These are phyloP conservation scores for Sporothrix brunneoviolacea DNA, from an alignment of 2,329 filamentous ascomycete species.

Conservation along the genomic window DNA sequence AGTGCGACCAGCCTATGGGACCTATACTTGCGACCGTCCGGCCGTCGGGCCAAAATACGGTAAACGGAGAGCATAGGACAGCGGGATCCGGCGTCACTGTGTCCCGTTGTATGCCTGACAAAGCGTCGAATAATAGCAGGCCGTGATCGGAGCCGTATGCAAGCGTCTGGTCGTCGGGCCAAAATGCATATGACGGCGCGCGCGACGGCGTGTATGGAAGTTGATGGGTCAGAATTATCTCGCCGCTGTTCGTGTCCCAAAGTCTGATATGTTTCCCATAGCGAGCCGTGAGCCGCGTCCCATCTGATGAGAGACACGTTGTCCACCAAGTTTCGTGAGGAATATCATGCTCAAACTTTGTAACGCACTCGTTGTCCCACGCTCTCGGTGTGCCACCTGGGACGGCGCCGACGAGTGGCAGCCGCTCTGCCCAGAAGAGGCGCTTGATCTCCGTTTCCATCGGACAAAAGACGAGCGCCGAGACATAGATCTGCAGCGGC, in stretches of 20 bases:
- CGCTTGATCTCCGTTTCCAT: conserved; percentile 18
- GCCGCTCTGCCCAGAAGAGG: neutral
- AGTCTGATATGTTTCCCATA: neutral
- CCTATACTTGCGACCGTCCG: neutral
- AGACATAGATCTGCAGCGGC: conserved; percentile 29
- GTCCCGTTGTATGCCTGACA: neutral
- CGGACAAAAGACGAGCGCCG: conserved; percentile 27
- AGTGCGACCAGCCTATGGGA: too few relatives aligned
- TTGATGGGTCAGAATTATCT: neutral
- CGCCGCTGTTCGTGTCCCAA: neutral
- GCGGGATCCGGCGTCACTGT: neutral
- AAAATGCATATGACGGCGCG: neutral
- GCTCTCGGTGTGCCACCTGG: neutral
- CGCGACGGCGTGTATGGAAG: neutral
- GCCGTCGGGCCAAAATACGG: neutral
- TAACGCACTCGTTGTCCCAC: neutral
- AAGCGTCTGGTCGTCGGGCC: neutral
- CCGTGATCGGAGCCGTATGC: neutral
- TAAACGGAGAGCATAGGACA: neutral
- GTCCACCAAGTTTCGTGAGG: neutral
- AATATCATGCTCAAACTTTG: neutral
- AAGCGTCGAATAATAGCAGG: neutral
- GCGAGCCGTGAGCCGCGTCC: neutral
- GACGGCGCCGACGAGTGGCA: neutral
- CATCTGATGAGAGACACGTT: neutral